Percentiles rank a stretch among this genome's conserved stretches.
Conservation (phyloP, 176 grass and related monocot species). For the Leersia perrieri region DNA sequence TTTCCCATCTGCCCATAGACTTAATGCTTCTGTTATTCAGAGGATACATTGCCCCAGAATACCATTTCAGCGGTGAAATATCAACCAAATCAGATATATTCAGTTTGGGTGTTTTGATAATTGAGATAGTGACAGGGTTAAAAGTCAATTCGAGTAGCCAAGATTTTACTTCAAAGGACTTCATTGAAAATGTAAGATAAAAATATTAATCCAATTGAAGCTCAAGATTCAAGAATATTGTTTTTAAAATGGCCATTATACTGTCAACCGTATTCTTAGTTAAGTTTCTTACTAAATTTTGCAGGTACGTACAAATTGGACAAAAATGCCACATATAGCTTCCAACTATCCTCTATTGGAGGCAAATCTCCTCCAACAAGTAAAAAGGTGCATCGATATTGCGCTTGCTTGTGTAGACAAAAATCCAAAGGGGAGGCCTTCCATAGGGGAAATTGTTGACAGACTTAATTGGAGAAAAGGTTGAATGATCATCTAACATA, state of each 20-base stretch:
- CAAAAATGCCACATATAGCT: constrained; percentile 12
- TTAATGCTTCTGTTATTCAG: not conserved
- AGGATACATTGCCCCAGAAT: constrained; percentile 37
- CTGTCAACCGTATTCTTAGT: not conserved
- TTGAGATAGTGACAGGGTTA: constrained; percentile 7
- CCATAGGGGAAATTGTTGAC: not conserved
- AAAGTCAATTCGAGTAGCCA: not conserved
- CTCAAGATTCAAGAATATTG: not conserved
- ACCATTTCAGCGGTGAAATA: constrained; percentile 32
- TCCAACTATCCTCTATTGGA: constrained; percentile 20
- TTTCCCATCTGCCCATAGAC: not conserved
- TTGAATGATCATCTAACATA: not conserved
- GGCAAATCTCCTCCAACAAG: constrained; percentile 5
- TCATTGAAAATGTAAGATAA: constrained; percentile 8
- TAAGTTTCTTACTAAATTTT: not conserved
- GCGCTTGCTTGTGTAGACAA: not conserved
- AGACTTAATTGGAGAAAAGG: not conserved
- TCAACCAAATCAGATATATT: constrained; percentile 36
- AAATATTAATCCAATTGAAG: not conserved
- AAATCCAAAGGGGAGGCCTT: constrained; percentile 17
- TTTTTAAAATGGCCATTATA: not conserved
- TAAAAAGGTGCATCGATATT: constrained; percentile 25
- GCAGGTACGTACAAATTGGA: constrained; percentile 17
- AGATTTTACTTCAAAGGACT: not conserved
- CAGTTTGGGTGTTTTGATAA: constrained; percentile 9